phyloP scores from a whole-genome alignment of 495 filamentous ascomycete genomes.

The Aspergillus coremiiformis region DNA sequence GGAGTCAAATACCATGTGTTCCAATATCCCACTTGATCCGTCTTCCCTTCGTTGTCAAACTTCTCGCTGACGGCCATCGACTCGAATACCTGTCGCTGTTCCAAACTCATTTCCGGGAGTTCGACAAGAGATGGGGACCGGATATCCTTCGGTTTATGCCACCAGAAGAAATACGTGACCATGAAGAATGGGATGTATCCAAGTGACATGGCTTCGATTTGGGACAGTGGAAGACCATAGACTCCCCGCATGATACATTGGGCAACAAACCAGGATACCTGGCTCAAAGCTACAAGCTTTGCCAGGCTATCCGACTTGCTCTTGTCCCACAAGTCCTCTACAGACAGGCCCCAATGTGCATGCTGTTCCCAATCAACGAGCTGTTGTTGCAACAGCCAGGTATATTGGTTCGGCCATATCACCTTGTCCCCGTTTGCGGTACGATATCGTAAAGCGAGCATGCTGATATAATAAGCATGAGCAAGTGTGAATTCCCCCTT shows the following conservation, averaged over 20 bases:
- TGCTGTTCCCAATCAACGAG: slow-evolving; percentile 25
- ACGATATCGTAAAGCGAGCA: slow-evolving; percentile 30
- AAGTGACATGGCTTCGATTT: slow-evolving; percentile 32
- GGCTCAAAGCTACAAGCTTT: slow-evolving; percentile 25
- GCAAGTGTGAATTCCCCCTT: slow-evolving; percentile 19
- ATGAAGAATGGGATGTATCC: slow-evolving; percentile 28
- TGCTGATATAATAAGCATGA: slow-evolving; percentile 34
- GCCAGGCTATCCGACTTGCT: slow-evolving; percentile 29
- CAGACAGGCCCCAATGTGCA: slow-evolving; percentile 23
- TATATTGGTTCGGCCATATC: slow-evolving; percentile 30
- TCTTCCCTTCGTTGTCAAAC: slow-evolving; percentile 25
- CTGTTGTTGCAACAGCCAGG: slow-evolving; percentile 24
- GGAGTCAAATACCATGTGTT: slow-evolving; percentile 3
- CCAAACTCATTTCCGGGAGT: slow-evolving; percentile 22
- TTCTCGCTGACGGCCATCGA: slow-evolving; percentile 1
- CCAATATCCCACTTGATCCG: slow-evolving; percentile 5
- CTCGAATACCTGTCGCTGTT: slow-evolving; percentile 21
- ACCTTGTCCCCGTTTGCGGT: slow-evolving; percentile 20
- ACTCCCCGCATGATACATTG: slow-evolving; percentile 24
- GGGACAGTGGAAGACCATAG: slow-evolving; percentile 24
- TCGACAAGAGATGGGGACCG: slow-evolving; percentile 26
- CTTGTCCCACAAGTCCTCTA: slow-evolving; percentile 27
- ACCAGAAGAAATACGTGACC: slow-evolving; percentile 34
- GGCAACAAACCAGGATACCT: slow-evolving; percentile 27
- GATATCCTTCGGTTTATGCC: slow-evolving; percentile 32